phyloP scores from a whole-genome alignment of 202 grass and related monocot genomes.

The Alloteropsis angusta region DNA sequence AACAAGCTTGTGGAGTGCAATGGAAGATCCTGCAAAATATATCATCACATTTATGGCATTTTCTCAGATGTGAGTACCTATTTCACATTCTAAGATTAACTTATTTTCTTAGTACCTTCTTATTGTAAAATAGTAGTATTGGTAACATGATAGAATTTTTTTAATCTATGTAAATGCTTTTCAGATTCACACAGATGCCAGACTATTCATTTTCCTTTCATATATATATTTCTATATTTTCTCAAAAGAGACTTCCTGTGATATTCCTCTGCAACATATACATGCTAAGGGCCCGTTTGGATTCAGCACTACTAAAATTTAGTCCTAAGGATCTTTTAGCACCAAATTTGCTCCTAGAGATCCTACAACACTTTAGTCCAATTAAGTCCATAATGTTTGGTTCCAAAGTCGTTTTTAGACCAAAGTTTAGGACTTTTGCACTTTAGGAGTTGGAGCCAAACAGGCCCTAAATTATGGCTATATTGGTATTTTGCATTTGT shows the following conservation, averaged over 20 bases:
- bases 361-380: too few relatives aligned
- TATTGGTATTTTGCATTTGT: not conserved
- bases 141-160: not conserved
- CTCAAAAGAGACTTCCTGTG: not conserved
- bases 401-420: too few relatives aligned
- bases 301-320: too few relatives aligned
- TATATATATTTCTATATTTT: not conserved
- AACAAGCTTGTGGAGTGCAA: slow-evolving; percentile 60
- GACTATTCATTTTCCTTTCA: not conserved
- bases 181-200: not conserved
- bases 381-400: too few relatives aligned
- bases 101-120: not conserved
- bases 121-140: not conserved
- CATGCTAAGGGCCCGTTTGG: too few relatives aligned
- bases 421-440: too few relatives aligned
- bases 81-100: not conserved
- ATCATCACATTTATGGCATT: slow-evolving; percentile 70
- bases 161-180: not conserved
- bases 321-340: too few relatives aligned
- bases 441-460: too few relatives aligned
- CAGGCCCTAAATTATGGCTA: not conserved
- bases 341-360: too few relatives aligned
- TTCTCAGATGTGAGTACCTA: slow-evolving; percentile 44
- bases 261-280: not conserved
- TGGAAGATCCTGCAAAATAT: slow-evolving; percentile 70